Conservation (phyloP, 805 yeast species). For the Ogataea salicorniae region DNA sequence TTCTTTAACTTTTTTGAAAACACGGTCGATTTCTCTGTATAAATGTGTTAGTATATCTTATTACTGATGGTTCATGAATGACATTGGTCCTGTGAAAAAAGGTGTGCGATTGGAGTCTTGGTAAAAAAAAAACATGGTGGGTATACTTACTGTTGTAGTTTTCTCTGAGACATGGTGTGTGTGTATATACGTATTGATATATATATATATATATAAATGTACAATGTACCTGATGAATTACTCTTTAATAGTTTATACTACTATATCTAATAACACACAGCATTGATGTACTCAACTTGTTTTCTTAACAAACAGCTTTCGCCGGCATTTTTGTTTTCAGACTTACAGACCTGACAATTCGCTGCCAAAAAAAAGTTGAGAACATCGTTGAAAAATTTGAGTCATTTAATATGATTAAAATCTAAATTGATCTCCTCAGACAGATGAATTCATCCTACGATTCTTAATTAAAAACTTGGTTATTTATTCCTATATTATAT, state of each 20-base stretch:
- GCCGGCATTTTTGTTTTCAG: neutral
- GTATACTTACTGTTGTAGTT: slow-evolving; percentile 42
- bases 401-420: neutral
- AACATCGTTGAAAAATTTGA: neutral
- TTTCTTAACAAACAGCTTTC: neutral
- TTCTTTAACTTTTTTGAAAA: slow-evolving; percentile 86
- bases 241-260: neutral
- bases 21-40: slow-evolving; percentile 77
- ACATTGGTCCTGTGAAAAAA: no score
- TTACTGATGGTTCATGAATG: no score
- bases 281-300: neutral
- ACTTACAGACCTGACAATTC: no score
- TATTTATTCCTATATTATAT: no score
- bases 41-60: neutral
- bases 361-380: no score
- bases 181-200: neutral
- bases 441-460: no score
- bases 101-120: no score
- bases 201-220: neutral
- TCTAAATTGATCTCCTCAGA: no score
- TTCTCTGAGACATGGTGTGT: slow-evolving; percentile 41
- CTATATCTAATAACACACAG: neutral
- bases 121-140: neutral
- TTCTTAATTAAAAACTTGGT: no score
- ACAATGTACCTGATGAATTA: neutral